Evolutionary conservation across 139 green algal genomes (phyloP).

Genomic region (Chlamydomonas eustigma): DNA sequence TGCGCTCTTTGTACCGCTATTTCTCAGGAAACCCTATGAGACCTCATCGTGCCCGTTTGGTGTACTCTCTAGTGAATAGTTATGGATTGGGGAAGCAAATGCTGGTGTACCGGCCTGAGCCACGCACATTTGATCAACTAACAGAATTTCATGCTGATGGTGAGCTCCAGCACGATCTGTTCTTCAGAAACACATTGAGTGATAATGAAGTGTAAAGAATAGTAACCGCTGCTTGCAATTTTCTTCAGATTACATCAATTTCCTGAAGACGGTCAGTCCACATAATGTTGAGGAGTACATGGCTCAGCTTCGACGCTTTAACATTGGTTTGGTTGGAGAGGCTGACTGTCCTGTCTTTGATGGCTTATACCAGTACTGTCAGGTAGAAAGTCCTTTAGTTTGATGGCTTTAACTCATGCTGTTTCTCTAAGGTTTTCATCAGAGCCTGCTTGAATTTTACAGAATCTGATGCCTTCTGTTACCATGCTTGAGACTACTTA

Average conservation of each 20-base stretch:
- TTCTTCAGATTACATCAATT: conserved; percentile 91
- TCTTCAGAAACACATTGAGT: no score
- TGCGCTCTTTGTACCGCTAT: no score
- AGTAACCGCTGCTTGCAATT: neutral
- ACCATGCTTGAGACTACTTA: neutral
- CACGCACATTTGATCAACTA: conserved; percentile 64
- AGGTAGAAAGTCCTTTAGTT: no score
- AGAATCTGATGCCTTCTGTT: neutral
- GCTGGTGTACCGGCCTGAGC: conserved; percentile 67
- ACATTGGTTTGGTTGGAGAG: conserved; percentile 88
- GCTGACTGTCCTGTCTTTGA: conserved; percentile 97
- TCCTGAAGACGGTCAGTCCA: conserved; percentile 89
- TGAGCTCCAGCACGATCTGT: conserved; percentile 28
- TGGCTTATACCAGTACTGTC: conserved; percentile 92
- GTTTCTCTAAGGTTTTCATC: no score
- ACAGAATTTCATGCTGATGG: conserved; percentile 92
- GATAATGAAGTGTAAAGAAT: no score
- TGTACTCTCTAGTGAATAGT: conserved; percentile 86
- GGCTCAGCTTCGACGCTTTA: conserved; percentile 91
- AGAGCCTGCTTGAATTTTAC: no score
- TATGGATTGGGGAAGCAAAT: conserved; percentile 87
- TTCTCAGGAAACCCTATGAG: conserved; percentile 89
- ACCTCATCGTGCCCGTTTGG: conserved; percentile 91
- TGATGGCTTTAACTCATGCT: no score
- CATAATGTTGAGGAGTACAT: conserved; percentile 94